Base-by-base conservation (phyloP, 2,329 filamentous ascomycete genomes). In the Uncinocarpus reesii region DNA sequence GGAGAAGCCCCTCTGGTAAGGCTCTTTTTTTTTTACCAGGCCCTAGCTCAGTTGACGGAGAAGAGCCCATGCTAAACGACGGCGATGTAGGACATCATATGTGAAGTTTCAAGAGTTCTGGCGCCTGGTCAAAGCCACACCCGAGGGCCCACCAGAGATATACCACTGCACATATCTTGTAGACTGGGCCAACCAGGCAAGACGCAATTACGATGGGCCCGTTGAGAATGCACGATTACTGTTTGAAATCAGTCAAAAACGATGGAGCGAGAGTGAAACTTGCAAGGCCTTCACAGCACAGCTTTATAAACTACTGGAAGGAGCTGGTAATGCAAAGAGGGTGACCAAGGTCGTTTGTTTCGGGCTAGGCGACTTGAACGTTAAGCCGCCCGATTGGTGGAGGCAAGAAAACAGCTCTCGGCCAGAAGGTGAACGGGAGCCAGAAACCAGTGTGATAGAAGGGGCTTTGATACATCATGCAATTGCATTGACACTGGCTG, bases 91-190 rank as follows among this genome's bases (percentile, higher is more conserved):
- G n/a, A 50, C 26, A 31, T 56, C 58, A 38, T 48, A 43, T 48
- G 34, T 60, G 11, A 53, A 58, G 38, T 58, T 56, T 21, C 55
- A 55, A 51, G 56, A 58, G 46, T 62, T 53, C 42, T 60, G 57
- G 57, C 37, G 20, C 11, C 48, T 47, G 24, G 54, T 56, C 8
- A 32, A 37, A 48, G 32, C 20, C 8, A 49, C 15, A 50, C 56
- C 57, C 7, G 42, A 56, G 10, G 53, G 31, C 6, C 52, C 52
- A 40, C 51, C 55, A 13, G 56, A 58, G 50, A 51, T 47, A 23
- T 60, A 60, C 40, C 40, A 44, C 46, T 62, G 59, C 53, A 54
- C 59, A 13, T 60, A 62, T 56, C 53, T 61, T 3, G 21, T 60
- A 41, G 52, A 57, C 11, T 61, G 57, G 59, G 34, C 2, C 7